Percentiles rank a stretch among this genome's conserved stretches.
phyloP scores from a whole-genome alignment of 208 protist genomes.

The Trypanosoma avium region DNA sequence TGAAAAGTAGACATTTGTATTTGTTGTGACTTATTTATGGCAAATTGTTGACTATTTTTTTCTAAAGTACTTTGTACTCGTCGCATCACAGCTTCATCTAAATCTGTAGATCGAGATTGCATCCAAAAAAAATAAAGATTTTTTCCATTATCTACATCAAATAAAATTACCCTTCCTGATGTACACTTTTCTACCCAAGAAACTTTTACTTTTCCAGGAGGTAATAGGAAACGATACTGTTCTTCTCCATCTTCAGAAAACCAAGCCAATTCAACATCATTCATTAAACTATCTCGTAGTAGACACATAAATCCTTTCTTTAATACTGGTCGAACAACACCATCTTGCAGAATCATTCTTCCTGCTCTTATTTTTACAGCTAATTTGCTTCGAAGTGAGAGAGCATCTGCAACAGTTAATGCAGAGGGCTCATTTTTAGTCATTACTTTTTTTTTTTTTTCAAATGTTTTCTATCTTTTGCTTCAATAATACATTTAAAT shows the following conservation, averaged over 20 bases:
- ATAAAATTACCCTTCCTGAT: conserved; percentile 24
- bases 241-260: conserved; percentile 13
- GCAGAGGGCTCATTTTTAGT: no score
- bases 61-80: conserved; percentile 11
- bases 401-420: no score
- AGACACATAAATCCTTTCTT: conserved; percentile 18
- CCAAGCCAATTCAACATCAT: conserved; percentile 11
- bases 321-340: conserved; percentile 15
- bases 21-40: not conserved
- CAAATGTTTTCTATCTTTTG: not conserved
- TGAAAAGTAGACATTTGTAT: conserved; percentile 22
- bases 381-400: no score
- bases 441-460: not conserved
- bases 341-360: conserved; percentile 17
- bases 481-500: not conserved
- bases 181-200: conserved; percentile 27
- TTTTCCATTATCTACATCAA: conserved; percentile 26
- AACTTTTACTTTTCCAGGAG: conserved; percentile 16
- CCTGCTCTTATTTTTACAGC: conserved; percentile 14
- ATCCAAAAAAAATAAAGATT: conserved; percentile 30
- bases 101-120: conserved; percentile 23
- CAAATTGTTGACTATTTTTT: not conserved
- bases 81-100: conserved; percentile 19
- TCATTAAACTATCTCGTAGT: conserved; percentile 7
- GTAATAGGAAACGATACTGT: conserved; percentile 1